A percentile compares a stretch with the other conserved stretches of the same genome.
phyloP scores from a whole-genome alignment of 495 filamentous ascomycete species.

The Pyrenula massariospora region DNA sequence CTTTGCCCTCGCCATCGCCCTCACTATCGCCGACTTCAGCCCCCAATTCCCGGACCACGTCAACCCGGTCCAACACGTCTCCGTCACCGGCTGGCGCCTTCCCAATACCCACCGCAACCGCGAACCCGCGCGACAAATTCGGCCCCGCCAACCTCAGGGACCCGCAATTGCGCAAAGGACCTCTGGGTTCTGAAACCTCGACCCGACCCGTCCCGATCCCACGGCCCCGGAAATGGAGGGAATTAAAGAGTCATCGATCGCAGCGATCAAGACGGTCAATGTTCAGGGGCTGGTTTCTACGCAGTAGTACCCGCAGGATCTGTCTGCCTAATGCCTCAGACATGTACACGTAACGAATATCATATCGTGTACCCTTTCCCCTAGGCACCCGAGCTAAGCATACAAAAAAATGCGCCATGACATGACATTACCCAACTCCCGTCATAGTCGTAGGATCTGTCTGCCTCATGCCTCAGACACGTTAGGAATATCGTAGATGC shows the following conservation, averaged over 20 bases:
- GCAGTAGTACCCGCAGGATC: too few species aligned
- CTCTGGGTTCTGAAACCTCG: not conserved
- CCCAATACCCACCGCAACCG: not conserved
- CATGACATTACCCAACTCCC: too few species aligned
- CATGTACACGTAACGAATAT: too few species aligned
- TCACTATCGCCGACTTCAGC: not conserved
- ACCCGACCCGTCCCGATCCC: not conserved
- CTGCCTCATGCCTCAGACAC: too few species aligned
- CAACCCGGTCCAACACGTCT: not conserved
- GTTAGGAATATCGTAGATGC: too few species aligned
- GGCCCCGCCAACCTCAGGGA: not conserved
- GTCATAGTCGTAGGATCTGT: too few species aligned
- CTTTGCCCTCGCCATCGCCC: not conserved
- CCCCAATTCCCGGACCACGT: not conserved
- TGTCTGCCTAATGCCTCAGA: too few species aligned
- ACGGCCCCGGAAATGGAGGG: not conserved
- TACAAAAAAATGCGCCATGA: too few species aligned
- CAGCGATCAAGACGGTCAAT: not conserved
- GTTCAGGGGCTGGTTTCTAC: not conserved
- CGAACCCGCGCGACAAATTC: not conserved
- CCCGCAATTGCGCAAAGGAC: not conserved
- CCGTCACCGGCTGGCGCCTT: not conserved
- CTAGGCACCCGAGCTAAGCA: too few species aligned
- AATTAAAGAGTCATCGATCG: not conserved
- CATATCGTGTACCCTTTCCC: too few species aligned